Percentiles rank a stretch among this genome's conserved stretches.
These are phyloP conservation scores for Fennellomyces sp. DNA, from an alignment of 371 early-diverging fungal species.

Conservation along the genomic window DNA sequence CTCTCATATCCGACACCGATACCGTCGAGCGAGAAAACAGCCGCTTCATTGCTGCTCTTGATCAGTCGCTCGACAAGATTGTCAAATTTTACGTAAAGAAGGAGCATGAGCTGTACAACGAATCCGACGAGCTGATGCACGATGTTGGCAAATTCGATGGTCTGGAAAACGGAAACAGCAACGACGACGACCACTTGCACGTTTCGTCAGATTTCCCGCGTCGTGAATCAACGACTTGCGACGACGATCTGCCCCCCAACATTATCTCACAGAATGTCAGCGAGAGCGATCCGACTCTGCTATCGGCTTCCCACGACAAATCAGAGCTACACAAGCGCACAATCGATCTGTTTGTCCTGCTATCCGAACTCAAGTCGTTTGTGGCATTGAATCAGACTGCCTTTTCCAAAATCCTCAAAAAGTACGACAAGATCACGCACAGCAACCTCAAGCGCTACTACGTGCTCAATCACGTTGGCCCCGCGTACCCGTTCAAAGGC, in stretches of 20 bases:
- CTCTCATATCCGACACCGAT: conserved; percentile 36
- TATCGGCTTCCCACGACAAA: conserved; percentile 5
- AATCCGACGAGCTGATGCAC: conserved; percentile 54
- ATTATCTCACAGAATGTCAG: conserved; percentile 41
- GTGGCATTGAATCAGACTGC: conserved; percentile 93
- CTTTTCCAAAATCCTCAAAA: conserved; percentile 95
- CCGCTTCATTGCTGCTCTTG: conserved; percentile 69
- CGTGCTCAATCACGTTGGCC: conserved; percentile 46
- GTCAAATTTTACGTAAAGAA: conserved; percentile 81
- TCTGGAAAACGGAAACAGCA: conserved; percentile 6
- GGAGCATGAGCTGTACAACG: conserved; percentile 75
- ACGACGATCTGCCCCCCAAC: conserved; percentile 45
- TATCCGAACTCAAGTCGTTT: conserved; percentile 89
- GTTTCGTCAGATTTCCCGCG: conserved; percentile 31
- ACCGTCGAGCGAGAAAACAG: conserved; percentile 51
- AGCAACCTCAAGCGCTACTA: conserved; percentile 61
- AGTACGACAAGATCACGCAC: conserved; percentile 92
- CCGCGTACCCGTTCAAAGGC: conserved; percentile 68
- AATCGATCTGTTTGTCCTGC: conserved; percentile 74
- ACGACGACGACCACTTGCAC: conserved; percentile 9
- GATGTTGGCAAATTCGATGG: conserved; percentile 33
- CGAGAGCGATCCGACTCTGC: conserved; percentile 28
- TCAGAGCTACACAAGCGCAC: conserved; percentile 44
- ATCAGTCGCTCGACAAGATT: conserved; percentile 82
- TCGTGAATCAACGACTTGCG: conserved; percentile 42